These are phyloP conservation scores for Nidula microcarpa DNA, from an alignment of 768 basidiomycete species.

Conservation along the genomic window DNA sequence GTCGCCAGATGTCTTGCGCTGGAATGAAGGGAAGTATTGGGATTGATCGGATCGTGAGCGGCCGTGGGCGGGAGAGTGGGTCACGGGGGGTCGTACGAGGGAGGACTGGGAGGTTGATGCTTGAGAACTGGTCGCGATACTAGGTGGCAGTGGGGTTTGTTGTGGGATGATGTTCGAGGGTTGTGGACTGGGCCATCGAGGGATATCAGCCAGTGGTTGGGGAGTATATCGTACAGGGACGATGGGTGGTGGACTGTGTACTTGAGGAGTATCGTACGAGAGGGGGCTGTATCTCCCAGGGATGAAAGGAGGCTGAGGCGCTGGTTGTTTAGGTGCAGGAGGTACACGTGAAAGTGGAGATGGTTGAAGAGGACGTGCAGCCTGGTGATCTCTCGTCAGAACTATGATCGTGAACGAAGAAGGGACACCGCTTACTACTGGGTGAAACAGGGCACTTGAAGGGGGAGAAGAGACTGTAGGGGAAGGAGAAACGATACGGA, in stretches of 20 bases:
- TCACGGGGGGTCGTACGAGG: too few species aligned
- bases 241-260: neutral
- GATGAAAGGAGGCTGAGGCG: constrained; percentile 9
- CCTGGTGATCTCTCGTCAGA: too few species aligned
- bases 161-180: neutral
- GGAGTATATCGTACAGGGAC: neutral
- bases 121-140: too few species aligned
- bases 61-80: too few species aligned
- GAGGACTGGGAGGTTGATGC: too few species aligned
- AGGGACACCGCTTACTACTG: too few species aligned
- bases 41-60: too few species aligned
- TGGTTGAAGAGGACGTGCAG: neutral
- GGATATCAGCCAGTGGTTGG: neutral
- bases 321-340: constrained; percentile 10
- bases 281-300: neutral
- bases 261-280: neutral
- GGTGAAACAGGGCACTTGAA: neutral
- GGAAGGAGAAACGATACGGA: constrained; percentile 15
- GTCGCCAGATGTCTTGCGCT: neutral
- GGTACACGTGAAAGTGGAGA: constrained; percentile 5
- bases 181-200: neutral
- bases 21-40: too few species aligned
- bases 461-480: constrained; percentile 10
- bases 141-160: too few species aligned
- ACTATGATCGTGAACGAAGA: too few species aligned